Conservation (phyloP, 768 basidiomycete genomes). For the Exsudoporus frostii region DNA sequence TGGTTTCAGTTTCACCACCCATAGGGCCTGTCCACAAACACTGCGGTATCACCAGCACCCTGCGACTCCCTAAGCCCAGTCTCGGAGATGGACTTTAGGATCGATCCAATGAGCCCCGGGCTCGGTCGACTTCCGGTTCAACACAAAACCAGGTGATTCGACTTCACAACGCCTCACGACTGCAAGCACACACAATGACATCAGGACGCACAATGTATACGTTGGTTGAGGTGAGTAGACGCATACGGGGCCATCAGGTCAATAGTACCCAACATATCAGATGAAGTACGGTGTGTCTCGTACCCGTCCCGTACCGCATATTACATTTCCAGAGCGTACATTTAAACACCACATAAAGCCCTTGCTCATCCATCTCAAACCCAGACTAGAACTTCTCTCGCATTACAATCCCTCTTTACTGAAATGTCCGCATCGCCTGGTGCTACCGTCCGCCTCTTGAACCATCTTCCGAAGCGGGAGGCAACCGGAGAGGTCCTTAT, state of each 20-base stretch:
- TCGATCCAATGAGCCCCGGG: neutral
- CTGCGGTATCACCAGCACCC: too few relatives aligned
- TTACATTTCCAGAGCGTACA: too few relatives aligned
- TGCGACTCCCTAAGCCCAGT: neutral
- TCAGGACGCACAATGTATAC: neutral
- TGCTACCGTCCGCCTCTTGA: constrained; percentile 35
- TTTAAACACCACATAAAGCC: neutral
- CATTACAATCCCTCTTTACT: neutral
- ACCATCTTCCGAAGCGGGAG: constrained; percentile 5
- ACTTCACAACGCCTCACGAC: too few relatives aligned
- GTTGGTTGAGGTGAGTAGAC: neutral
- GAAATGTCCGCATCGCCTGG: constrained; percentile 40
- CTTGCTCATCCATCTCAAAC: too few relatives aligned
- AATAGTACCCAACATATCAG: neutral
- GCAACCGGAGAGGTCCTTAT: constrained; percentile 23
- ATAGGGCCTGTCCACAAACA: too few relatives aligned
- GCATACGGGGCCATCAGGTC: neutral
- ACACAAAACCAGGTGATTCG: neutral
- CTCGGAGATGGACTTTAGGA: neutral
- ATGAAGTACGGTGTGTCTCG: neutral
- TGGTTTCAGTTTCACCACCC: too few relatives aligned
- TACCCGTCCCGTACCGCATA: too few relatives aligned
- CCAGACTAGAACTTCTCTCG: too few relatives aligned
- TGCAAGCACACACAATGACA: neutral
- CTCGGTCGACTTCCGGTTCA: too few relatives aligned